Percentiles rank a stretch among this genome's conserved stretches.
These are phyloP conservation scores for Trichoderma orchidacearum DNA, from an alignment of 495 filamentous ascomycete species.

Conservation along the genomic window DNA sequence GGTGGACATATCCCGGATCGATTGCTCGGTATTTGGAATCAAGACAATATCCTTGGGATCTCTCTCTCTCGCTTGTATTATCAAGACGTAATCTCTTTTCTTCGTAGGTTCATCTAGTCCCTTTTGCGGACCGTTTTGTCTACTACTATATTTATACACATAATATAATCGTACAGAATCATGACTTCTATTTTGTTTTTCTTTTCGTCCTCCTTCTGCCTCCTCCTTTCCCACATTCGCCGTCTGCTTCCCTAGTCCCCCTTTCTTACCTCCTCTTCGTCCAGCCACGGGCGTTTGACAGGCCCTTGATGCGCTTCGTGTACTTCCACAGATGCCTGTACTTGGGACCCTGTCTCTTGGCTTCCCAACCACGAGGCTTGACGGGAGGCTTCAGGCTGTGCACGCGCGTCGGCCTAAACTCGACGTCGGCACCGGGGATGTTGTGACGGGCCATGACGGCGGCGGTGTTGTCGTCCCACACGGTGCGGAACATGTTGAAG, in stretches of 20 bases:
- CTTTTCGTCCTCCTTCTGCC: not conserved
- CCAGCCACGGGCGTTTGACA: conserved; percentile 11
- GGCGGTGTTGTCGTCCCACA: conserved; percentile 78
- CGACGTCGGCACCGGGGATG: conserved; percentile 61
- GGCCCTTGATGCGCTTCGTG: conserved; percentile 26
- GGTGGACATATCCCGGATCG: no score
- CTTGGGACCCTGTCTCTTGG: conserved; percentile 39
- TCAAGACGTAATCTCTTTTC: not conserved
- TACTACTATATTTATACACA: conserved; percentile 1
- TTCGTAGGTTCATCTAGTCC: no score
- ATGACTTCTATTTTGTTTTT: not conserved
- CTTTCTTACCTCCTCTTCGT: conserved; percentile 4
- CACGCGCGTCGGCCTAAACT: conserved; percentile 63
- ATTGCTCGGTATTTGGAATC: no score
- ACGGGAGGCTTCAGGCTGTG: conserved; percentile 35
- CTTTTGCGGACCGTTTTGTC: no score
- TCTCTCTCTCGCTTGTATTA: no score
- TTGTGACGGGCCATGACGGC: conserved; percentile 73
- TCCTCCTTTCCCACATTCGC: no score
- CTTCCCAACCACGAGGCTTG: conserved; percentile 41
- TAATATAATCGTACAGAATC: not conserved
- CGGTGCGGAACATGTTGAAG: conserved; percentile 69
- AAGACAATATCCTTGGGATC: no score
- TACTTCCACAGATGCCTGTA: conserved; percentile 41
- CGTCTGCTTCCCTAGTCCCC: no score